These are phyloP conservation scores for Colletotrichum tabaci DNA, from an alignment of 2,329 filamentous ascomycete species.

Conservation along the genomic window DNA sequence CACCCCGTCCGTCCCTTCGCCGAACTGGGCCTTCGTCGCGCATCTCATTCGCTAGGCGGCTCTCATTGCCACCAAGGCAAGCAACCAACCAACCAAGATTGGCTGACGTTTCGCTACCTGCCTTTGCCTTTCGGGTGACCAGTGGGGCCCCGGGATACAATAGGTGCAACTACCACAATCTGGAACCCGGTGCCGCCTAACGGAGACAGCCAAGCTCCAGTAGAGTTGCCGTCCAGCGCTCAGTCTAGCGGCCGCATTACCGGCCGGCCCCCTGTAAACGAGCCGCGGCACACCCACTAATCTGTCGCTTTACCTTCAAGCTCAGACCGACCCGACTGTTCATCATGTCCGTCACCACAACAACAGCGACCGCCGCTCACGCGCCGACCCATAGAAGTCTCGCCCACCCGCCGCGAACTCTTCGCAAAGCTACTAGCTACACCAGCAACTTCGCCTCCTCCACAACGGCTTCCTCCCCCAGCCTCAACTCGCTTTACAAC, in stretches of 20 bases:
- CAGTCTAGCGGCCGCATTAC: conserved; percentile 27
- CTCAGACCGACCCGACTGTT: conserved; percentile 22
- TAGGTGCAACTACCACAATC: conserved; percentile 24
- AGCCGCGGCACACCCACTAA: conserved; percentile 33
- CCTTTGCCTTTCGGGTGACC: conserved; percentile 12
- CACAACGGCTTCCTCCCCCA: conserved; percentile 69
- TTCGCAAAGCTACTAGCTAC: conserved; percentile 59
- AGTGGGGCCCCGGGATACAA: conserved; percentile 37
- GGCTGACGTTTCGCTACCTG: conserved; percentile 28
- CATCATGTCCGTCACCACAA: conserved; percentile 43
- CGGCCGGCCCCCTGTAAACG: conserved; percentile 28
- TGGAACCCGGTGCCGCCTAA: conserved; percentile 36
- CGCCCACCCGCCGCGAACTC: conserved; percentile 50
- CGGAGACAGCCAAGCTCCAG: conserved; percentile 24
- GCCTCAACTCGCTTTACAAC: conserved; percentile 68
- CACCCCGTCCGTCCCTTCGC: neutral
- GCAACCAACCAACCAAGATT: conserved; percentile 9
- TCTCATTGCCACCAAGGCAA: conserved; percentile 26
- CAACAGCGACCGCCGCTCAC: conserved; percentile 41
- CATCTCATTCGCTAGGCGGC: conserved; percentile 28
- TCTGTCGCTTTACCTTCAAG: conserved; percentile 18
- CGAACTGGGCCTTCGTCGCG: conserved; percentile 20
- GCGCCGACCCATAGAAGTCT: conserved; percentile 42
- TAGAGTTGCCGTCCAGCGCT: conserved; percentile 30
- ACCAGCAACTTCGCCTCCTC: conserved; percentile 52